Conservation (phyloP, 2,329 filamentous ascomycete genomes). For the Sclerotiophoma versabilis region DNA sequence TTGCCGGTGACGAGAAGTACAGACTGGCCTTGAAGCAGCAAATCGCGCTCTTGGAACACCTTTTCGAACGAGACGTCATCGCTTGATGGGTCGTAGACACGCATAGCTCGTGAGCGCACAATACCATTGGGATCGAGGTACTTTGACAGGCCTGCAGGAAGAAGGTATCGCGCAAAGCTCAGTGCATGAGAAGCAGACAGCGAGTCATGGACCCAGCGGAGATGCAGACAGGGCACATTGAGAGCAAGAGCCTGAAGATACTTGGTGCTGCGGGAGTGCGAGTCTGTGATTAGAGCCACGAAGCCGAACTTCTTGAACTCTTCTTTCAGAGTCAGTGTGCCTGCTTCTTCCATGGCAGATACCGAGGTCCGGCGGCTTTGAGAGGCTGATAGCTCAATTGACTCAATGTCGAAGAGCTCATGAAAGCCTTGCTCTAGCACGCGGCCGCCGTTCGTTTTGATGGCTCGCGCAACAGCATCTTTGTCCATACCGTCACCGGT, state of each 20-base stretch:
- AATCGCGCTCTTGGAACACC: constrained; percentile 56
- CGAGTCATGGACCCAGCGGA: constrained; percentile 81
- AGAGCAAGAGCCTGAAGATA: constrained; percentile 95
- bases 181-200: constrained; percentile 67
- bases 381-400: constrained; percentile 25
- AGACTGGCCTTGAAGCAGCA: constrained; percentile 68
- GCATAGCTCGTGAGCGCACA: constrained; percentile 74
- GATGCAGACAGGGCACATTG: constrained; percentile 83
- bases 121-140: constrained; percentile 72
- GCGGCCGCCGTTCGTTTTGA: constrained; percentile 73
- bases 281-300: constrained; percentile 83
- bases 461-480: constrained; percentile 65
- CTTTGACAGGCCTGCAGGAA: constrained; percentile 82
- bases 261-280: constrained; percentile 84
- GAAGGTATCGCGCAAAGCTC: constrained; percentile 80
- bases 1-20: constrained; percentile 77
- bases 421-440: constrained; percentile 80
- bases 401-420: constrained; percentile 71
- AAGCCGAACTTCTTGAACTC: constrained; percentile 70
- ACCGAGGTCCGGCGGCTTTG: constrained; percentile 22
- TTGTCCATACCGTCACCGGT: constrained; percentile 61
- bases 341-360: constrained; percentile 20
- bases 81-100: constrained; percentile 63
- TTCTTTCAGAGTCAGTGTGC: constrained; percentile 62
- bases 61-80: constrained; percentile 51